Evolutionary conservation across 371 early-diverging fungal species (phyloP).

Genomic region (Mortierella sp.): DNA sequence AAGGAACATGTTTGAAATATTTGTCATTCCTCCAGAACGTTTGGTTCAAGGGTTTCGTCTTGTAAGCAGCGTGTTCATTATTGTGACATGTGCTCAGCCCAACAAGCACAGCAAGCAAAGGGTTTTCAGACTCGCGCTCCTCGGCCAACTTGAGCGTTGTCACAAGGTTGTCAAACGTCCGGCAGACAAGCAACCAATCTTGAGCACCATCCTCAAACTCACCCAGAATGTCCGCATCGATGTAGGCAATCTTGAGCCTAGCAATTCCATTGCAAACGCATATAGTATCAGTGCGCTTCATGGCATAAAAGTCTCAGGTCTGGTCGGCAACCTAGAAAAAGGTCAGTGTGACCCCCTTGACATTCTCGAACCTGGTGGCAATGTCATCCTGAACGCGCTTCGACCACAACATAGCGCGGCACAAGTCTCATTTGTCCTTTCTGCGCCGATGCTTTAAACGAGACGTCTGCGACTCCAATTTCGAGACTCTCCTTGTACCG

Average conservation of each 20-base stretch:
- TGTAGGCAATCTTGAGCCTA: conserved; percentile 30
- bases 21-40: too few species aligned
- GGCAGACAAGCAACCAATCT: conserved; percentile 26
- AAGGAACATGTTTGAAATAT: too few species aligned
- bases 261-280: conserved; percentile 25
- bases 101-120: conserved; percentile 15
- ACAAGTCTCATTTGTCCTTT: conserved; percentile 25
- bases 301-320: conserved; percentile 24
- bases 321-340: conserved; percentile 29
- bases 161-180: conserved; percentile 25
- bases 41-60: too few species aligned
- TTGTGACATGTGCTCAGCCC: conserved; percentile 23
- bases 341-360: conserved; percentile 15
- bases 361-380: conserved; percentile 25
- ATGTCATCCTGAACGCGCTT: conserved; percentile 31
- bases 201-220: conserved; percentile 22
- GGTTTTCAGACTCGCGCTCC: conserved; percentile 1
- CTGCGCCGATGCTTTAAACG: conserved; percentile 8
- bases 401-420: conserved; percentile 24
- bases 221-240: conserved; percentile 20
- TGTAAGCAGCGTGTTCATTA: too few species aligned
- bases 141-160: conserved; percentile 26
- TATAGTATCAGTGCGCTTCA: conserved; percentile 27
- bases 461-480: conserved; percentile 28
- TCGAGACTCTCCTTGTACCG: conserved; percentile 16